Evolutionary conservation across 768 basidiomycete species (phyloP).

Genomic region (Phylloporus arenicola): DNA sequence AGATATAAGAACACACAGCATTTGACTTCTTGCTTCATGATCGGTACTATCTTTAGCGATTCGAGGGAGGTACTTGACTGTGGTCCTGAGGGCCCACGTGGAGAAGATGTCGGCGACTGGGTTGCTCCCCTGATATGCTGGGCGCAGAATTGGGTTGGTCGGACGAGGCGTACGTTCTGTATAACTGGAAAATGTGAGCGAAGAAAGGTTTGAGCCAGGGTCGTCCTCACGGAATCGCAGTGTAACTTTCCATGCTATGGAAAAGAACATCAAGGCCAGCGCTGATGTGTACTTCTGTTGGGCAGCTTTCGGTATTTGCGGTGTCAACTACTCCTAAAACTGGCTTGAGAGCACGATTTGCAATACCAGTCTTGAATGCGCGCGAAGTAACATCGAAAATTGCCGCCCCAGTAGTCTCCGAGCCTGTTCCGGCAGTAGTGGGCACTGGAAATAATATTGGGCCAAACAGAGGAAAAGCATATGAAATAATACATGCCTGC

Average conservation of each 20-base stretch:
- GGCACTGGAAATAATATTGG: slow-evolving; percentile 39
- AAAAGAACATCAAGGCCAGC: slow-evolving; percentile 95
- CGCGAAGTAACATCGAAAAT: slow-evolving; percentile 90
- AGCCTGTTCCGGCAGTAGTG: slow-evolving; percentile 83
- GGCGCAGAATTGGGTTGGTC: slow-evolving; percentile 81
- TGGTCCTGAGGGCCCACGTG: slow-evolving; percentile 85
- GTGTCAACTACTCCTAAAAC: slow-evolving; percentile 85
- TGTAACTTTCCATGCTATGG: slow-evolving; percentile 93
- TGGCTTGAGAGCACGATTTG: slow-evolving; percentile 87
- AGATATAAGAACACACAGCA: slow-evolving; percentile 58
- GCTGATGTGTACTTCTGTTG: slow-evolving; percentile 88
- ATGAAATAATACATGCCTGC: slow-evolving; percentile 45
- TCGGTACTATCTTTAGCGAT: slow-evolving; percentile 77
- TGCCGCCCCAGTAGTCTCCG: slow-evolving; percentile 92
- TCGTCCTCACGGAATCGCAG: slow-evolving; percentile 75
- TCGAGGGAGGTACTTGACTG: slow-evolving; percentile 83
- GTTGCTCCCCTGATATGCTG: slow-evolving; percentile 91
- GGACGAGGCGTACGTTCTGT: slow-evolving; percentile 87
- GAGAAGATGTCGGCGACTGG: slow-evolving; percentile 96
- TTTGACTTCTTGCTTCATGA: slow-evolving; percentile 78
- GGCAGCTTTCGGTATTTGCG: slow-evolving; percentile 85
- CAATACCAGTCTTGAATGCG: slow-evolving; percentile 95
- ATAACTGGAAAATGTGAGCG: slow-evolving; percentile 47
- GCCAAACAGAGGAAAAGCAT: background rate
- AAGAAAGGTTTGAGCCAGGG: background rate